These are phyloP conservation scores for Globisporangium cylindrosporum DNA, from an alignment of 352 stramenopile genomes.

Conservation along the genomic window DNA sequence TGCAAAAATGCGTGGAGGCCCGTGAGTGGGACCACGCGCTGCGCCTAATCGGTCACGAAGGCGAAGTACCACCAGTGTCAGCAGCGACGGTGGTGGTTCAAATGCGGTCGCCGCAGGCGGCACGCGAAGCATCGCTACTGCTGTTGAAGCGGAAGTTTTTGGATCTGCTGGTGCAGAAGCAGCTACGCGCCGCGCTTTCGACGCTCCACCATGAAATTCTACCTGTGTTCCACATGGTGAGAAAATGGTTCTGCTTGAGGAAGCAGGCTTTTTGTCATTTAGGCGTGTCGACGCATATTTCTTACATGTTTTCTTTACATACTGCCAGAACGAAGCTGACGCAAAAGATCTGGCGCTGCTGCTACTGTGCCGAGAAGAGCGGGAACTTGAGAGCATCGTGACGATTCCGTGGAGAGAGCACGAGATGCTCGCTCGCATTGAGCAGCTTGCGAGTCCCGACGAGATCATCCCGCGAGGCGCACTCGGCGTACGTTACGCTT, in stretches of 20 bases:
- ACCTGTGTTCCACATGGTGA: conserved; percentile 34
- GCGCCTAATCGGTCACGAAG: conserved; percentile 24
- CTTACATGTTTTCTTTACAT: background rate
- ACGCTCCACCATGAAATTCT: conserved; percentile 76
- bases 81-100: conserved; percentile 7
- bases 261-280: background rate
- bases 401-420: conserved; percentile 41
- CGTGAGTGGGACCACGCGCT: conserved; percentile 59
- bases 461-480: conserved; percentile 64
- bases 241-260: background rate
- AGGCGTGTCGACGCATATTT: background rate
- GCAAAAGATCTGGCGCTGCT: conserved; percentile 50
- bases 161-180: conserved; percentile 35
- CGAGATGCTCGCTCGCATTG: conserved; percentile 43
- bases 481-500: conserved; percentile 33
- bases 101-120: conserved; percentile 48
- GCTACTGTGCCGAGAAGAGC: conserved; percentile 48
- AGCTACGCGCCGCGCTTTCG: conserved; percentile 37
- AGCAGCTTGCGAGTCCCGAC: conserved; percentile 56
- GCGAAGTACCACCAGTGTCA: background rate
- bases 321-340: conserved; percentile 39
- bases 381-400: conserved; percentile 33
- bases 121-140: conserved; percentile 41
- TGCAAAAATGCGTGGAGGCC: conserved; percentile 38
- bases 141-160: conserved; percentile 72